A percentile compares a stretch with the other conserved stretches of the same genome.
Conservation (phyloP, 2,329 filamentous ascomycete species). For the Beauveria australis region DNA sequence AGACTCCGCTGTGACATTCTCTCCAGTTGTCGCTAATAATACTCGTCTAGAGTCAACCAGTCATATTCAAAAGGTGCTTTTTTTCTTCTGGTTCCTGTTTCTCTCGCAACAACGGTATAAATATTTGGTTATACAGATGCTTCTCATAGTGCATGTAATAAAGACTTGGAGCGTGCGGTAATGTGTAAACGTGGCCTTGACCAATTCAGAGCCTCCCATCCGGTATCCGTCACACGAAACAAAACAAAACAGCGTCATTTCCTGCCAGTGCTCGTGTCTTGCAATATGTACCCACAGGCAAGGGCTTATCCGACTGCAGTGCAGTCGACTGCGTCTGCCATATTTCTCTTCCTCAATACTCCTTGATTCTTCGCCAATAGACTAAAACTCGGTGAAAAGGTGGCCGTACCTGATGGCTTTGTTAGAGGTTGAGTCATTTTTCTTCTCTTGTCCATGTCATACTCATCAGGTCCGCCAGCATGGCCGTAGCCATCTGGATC, state of each 20-base stretch:
- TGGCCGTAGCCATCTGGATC: slow-evolving; percentile 88
- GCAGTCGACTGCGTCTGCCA: neutral
- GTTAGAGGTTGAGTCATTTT: neutral
- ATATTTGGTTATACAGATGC: slow-evolving; percentile 10
- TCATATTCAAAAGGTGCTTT: slow-evolving; percentile 4
- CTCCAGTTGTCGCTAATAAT: neutral
- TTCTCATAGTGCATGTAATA: slow-evolving; percentile 6
- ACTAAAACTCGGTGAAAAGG: slow-evolving; percentile 66
- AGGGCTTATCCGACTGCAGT: neutral
- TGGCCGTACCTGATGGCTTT: slow-evolving; percentile 54
- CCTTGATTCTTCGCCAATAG: neutral
- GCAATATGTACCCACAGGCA: neutral
- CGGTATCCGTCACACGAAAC: neutral
- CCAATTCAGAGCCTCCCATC: neutral
- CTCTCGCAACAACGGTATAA: neutral
- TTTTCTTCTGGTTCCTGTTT: neutral
- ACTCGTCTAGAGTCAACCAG: neutral
- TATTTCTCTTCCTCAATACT: neutral
- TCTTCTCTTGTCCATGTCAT: slow-evolving; percentile 37
- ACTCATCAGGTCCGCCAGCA: slow-evolving; percentile 69
- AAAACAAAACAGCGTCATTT: neutral
- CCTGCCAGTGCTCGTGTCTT: neutral
- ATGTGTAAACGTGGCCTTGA: neutral
- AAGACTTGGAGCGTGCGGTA: neutral
- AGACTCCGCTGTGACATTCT: neutral